These are phyloP conservation scores for Ailanthus altissimus DNA, from an alignment of 345 rosid species.

Conservation along the genomic window DNA sequence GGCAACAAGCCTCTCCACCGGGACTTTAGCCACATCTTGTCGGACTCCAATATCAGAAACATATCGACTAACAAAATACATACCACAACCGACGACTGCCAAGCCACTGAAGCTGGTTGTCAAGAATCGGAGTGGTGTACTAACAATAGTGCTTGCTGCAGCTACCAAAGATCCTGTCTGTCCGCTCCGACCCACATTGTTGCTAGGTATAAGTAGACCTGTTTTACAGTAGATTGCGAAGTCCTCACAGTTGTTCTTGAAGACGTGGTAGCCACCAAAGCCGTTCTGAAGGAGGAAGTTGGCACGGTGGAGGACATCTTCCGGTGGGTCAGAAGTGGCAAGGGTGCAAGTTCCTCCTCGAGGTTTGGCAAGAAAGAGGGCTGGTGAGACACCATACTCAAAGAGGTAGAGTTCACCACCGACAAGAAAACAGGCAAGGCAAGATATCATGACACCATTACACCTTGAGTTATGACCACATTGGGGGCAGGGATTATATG, in stretches of 20 bases:
- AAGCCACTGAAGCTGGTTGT: slow-evolving; percentile 60
- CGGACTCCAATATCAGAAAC: slow-evolving; percentile 67
- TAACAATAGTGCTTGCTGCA: slow-evolving; percentile 40
- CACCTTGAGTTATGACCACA: slow-evolving; percentile 55
- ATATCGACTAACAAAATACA: slow-evolving; percentile 51
- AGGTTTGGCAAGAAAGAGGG: slow-evolving; percentile 52
- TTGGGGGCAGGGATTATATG: slow-evolving; percentile 48
- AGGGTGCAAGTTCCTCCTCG: slow-evolving; percentile 84
- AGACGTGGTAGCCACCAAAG: slow-evolving; percentile 63
- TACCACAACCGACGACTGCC: slow-evolving; percentile 49
- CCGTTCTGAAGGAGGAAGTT: slow-evolving; percentile 58
- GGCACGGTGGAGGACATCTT: slow-evolving; percentile 60
- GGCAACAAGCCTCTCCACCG: slow-evolving; percentile 49
- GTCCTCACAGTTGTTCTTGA: slow-evolving; percentile 79
- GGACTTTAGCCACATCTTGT: slow-evolving; percentile 50
- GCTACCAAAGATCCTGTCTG: slow-evolving; percentile 66
- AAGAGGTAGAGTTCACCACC: slow-evolving; percentile 64
- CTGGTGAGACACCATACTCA: slow-evolving; percentile 50
- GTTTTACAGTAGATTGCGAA: slow-evolving; percentile 82
- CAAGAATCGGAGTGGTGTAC: slow-evolving; percentile 51
- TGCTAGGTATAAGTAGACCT: slow-evolving; percentile 45
- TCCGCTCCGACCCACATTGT: slow-evolving; percentile 71
- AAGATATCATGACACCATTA: slow-evolving; percentile 62
- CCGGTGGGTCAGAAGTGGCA: slow-evolving; percentile 58
- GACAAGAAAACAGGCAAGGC: slow-evolving; percentile 68